These are phyloP conservation scores for Fusarium sp. DNA, from an alignment of 2,329 filamentous ascomycete species.

Conservation along the genomic window DNA sequence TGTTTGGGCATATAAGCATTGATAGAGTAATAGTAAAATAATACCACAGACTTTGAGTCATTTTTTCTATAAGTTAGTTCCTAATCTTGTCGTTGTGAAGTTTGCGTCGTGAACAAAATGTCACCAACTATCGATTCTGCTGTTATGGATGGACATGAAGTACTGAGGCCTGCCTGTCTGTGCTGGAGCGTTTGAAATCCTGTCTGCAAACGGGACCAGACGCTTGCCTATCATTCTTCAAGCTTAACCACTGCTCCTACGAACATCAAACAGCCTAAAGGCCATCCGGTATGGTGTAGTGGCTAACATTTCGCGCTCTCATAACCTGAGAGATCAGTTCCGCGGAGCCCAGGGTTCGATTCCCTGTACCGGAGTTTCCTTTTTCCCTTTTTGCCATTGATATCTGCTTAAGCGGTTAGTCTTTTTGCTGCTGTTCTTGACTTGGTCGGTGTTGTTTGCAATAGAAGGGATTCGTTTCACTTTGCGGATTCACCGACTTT, in stretches of 20 bases:
- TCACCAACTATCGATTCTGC: neutral
- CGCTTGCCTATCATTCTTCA: rapidly evolving
- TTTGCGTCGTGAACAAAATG: no score
- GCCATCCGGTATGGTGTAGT: conserved; percentile 49
- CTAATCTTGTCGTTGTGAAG: no score
- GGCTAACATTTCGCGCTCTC: conserved; percentile 51
- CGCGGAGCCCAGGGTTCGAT: conserved; percentile 46
- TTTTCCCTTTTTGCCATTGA: neutral
- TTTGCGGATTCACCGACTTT: neutral
- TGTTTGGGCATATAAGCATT: neutral
- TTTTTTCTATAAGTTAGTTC: neutral
- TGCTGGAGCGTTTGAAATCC: no score
- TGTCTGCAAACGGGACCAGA: rapidly evolving
- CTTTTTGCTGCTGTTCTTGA: no score
- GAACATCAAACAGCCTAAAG: no score
- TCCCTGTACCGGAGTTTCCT: conserved; percentile 42
- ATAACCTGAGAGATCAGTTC: conserved; percentile 42
- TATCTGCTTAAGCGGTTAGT: no score
- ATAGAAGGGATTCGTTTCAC: no score
- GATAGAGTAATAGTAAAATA: neutral
- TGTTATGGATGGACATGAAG: rapidly evolving
- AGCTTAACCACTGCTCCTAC: no score
- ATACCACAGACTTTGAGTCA: neutral
- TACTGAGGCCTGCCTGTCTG: no score
- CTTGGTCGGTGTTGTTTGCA: no score